A percentile compares a stretch with the other conserved stretches of the same genome.
Evolutionary conservation across 1,139 yeast genomes (phyloP).

Genomic region (Candida sojae): DNA sequence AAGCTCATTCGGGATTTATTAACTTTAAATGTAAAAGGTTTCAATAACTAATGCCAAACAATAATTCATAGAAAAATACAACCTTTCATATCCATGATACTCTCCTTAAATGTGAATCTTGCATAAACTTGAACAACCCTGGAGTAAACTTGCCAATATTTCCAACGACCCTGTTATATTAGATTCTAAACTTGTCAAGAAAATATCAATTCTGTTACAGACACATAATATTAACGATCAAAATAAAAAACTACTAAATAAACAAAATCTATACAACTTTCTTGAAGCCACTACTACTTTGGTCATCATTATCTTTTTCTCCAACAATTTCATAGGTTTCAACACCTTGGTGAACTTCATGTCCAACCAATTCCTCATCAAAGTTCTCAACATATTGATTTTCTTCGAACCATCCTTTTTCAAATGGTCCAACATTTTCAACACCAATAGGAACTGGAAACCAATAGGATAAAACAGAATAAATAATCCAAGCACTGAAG

Average conservation of each 20-base stretch:
- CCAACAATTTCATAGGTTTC: slow-evolving; percentile 7
- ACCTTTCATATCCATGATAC: too few relatives aligned
- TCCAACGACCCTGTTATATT: too few relatives aligned
- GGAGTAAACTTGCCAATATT: too few relatives aligned
- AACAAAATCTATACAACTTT: background rate
- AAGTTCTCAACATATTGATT: slow-evolving; percentile 64
- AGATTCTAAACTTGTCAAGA: background rate
- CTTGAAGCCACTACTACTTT: background rate
- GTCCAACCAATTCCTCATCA: slow-evolving; percentile 46
- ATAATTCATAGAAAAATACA: too few relatives aligned
- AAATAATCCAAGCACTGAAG: slow-evolving; percentile 52
- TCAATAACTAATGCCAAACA: too few relatives aligned
- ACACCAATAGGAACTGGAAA: slow-evolving; percentile 60
- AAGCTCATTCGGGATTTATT: too few relatives aligned
- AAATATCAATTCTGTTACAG: background rate
- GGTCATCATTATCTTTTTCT: background rate
- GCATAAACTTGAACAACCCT: too few relatives aligned
- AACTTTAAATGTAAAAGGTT: too few relatives aligned
- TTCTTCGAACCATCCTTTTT: slow-evolving; percentile 67
- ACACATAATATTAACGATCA: background rate
- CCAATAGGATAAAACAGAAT: slow-evolving; percentile 48
- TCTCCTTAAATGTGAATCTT: too few relatives aligned
- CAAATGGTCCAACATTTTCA: slow-evolving; percentile 52
- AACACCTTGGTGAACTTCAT: slow-evolving; percentile 27
- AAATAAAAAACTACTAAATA: background rate